phyloP scores from a whole-genome alignment of 108 stramenopile genomes.

The Nannochloropsis granulata region DNA sequence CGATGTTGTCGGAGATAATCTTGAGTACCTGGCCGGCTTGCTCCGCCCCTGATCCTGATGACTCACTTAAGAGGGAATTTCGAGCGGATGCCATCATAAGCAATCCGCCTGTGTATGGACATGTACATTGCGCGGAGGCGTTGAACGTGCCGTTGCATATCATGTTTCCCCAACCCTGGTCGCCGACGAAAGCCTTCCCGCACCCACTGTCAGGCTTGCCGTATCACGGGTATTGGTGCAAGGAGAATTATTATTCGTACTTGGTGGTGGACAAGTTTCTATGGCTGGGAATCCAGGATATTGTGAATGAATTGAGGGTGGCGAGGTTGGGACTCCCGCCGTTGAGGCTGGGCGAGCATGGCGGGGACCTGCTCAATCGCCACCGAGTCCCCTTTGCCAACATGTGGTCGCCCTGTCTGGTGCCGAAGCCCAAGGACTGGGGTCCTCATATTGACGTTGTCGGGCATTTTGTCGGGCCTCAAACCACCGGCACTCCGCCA shows the following conservation, averaged over 20 bases:
- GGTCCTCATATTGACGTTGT: constrained; percentile 56
- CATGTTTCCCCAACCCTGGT: constrained; percentile 70
- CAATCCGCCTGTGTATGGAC: constrained; percentile 58
- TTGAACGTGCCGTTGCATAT: constrained; percentile 62
- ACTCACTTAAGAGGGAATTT: constrained; percentile 34
- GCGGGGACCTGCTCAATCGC: constrained; percentile 10
- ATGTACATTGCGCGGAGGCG: constrained; percentile 64
- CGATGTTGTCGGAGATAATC: constrained; percentile 49
- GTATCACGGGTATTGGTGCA: constrained; percentile 31
- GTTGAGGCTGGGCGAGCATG: constrained; percentile 16
- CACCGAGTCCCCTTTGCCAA: constrained; percentile 51
- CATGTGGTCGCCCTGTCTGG: constrained; percentile 62
- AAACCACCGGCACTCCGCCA: not conserved
- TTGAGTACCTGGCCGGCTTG: constrained; percentile 52
- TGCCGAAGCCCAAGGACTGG: constrained; percentile 68
- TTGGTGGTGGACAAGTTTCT: constrained; percentile 16
- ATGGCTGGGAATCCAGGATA: constrained; percentile 10
- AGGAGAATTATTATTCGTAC: constrained; percentile 22
- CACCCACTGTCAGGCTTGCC: constrained; percentile 52
- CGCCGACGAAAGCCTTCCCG: constrained; percentile 51
- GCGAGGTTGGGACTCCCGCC: constrained; percentile 3
- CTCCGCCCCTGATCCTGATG: constrained; percentile 44
- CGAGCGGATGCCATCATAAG: constrained; percentile 61
- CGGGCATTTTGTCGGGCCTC: constrained; percentile 20
- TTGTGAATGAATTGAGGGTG: constrained; percentile 18